These are phyloP conservation scores for Begonia peltatifolia DNA, from an alignment of 306 rosid species.

Conservation along the genomic window DNA sequence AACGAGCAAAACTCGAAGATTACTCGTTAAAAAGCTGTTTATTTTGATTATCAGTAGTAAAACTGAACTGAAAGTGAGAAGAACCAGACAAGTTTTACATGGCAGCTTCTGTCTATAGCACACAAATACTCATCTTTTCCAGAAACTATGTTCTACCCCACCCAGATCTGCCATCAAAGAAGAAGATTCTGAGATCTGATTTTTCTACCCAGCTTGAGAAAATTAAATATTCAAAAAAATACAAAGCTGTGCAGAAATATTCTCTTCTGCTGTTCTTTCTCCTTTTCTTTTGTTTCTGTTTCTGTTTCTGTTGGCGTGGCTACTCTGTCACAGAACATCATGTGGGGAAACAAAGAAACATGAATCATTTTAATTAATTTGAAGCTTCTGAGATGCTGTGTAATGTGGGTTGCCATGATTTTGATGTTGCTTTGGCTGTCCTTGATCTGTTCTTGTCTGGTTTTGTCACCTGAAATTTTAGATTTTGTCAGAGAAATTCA, in stretches of 20 bases:
- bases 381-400: slow-evolving; percentile 14
- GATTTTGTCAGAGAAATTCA: too few species aligned
- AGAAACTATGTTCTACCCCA: not conserved
- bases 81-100: not conserved
- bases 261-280: not conserved
- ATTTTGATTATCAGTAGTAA: too few species aligned
- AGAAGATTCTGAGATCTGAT: not conserved
- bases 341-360: slow-evolving; percentile 11
- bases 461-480: slow-evolving; percentile 5
- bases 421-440: slow-evolving; percentile 11
- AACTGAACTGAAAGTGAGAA: too few species aligned
- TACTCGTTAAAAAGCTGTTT: too few species aligned
- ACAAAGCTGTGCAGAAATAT: not conserved
- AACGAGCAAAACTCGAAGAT: too few species aligned
- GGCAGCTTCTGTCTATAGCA: not conserved
- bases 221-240: too few species aligned
- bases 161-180: not conserved
- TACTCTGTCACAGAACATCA: slow-evolving; percentile 9
- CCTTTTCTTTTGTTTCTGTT: too few species aligned
- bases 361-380: slow-evolving; percentile 7
- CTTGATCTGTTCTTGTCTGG: slow-evolving; percentile 11
- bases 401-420: slow-evolving; percentile 16
- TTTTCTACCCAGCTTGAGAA: not conserved
- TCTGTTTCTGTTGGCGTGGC: not conserved
- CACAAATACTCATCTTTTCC: not conserved